Evolutionary conservation across 1,284 basidiomycete species (phyloP).

Genomic region (Puccinia polysora): DNA sequence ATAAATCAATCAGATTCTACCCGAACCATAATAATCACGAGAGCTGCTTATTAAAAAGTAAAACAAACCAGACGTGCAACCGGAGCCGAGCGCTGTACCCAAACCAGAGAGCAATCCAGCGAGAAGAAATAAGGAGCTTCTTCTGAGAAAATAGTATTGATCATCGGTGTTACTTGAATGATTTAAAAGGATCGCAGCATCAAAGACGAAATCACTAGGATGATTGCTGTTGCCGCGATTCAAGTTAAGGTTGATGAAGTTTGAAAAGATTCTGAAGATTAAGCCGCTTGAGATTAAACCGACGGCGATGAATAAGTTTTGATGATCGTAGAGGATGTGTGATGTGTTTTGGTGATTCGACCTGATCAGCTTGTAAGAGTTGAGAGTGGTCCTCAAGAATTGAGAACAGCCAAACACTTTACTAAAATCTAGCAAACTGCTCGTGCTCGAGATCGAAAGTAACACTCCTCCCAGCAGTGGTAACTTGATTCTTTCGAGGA

Average conservation of each 20-base stretch:
- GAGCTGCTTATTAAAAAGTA: background rate
- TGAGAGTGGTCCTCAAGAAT: background rate
- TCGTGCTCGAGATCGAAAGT: constrained; percentile 12
- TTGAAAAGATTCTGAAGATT: background rate
- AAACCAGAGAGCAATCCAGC: constrained; percentile 11
- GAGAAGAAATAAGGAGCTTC: background rate
- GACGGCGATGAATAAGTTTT: constrained; percentile 4
- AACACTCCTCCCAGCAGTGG: background rate
- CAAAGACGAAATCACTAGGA: too few species aligned
- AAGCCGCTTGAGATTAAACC: constrained; percentile 8
- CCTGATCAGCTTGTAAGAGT: background rate
- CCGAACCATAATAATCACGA: background rate
- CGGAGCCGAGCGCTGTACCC: constrained; percentile 16
- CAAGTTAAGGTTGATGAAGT: constrained; percentile 2
- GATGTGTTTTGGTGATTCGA: background rate
- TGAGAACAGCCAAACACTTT: constrained; percentile 25
- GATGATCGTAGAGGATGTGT: background rate
- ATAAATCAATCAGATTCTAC: background rate
- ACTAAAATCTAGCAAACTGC: background rate
- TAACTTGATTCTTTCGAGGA: constrained; percentile 3
- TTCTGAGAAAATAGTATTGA: background rate
- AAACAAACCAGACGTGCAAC: constrained; percentile 28
- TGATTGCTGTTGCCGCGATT: background rate
- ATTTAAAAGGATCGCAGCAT: constrained; percentile 2
- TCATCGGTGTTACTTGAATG: background rate